Evolutionary conservation across 441 rosid species (phyloP).

Genomic region (Aquilaria agallochum): DNA sequence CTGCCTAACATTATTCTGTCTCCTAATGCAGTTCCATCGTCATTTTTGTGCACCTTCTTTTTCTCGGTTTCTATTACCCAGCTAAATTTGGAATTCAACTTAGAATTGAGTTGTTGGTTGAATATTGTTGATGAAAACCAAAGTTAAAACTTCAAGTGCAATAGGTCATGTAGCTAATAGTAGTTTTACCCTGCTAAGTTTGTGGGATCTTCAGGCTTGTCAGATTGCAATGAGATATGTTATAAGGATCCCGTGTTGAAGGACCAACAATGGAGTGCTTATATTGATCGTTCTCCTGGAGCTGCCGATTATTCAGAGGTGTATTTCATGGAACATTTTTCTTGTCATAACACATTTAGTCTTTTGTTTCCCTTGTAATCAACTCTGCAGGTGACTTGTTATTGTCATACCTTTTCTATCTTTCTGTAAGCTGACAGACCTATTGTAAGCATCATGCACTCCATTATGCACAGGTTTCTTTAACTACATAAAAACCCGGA

Average conservation of each 20-base stretch:
- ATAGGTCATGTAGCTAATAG: too few relatives aligned
- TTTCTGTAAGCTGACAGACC: too few relatives aligned
- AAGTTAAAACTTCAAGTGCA: too few relatives aligned
- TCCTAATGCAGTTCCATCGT: neutral
- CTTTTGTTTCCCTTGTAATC: neutral
- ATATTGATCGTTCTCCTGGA: constrained; percentile 95
- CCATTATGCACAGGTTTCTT: too few relatives aligned
- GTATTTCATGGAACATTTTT: constrained; percentile 5
- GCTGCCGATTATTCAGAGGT: constrained; percentile 85
- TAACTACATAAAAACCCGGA: too few relatives aligned
- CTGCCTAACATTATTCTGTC: neutral
- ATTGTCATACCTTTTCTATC: neutral
- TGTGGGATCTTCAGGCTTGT: constrained; percentile 47
- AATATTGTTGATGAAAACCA: too few relatives aligned
- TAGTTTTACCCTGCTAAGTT: neutral
- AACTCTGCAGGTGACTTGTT: neutral
- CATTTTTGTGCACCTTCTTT: neutral
- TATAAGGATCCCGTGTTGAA: constrained; percentile 94
- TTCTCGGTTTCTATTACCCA: too few relatives aligned
- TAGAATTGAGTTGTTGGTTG: too few relatives aligned
- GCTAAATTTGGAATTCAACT: too few relatives aligned
- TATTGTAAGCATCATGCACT: too few relatives aligned
- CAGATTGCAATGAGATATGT: constrained; percentile 78
- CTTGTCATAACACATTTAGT: constrained; percentile 4
- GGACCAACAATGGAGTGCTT: constrained; percentile 87